Base-by-base conservation (phyloP, 2,329 filamentous ascomycete species). In the Myrmaecium sp. region DNA sequence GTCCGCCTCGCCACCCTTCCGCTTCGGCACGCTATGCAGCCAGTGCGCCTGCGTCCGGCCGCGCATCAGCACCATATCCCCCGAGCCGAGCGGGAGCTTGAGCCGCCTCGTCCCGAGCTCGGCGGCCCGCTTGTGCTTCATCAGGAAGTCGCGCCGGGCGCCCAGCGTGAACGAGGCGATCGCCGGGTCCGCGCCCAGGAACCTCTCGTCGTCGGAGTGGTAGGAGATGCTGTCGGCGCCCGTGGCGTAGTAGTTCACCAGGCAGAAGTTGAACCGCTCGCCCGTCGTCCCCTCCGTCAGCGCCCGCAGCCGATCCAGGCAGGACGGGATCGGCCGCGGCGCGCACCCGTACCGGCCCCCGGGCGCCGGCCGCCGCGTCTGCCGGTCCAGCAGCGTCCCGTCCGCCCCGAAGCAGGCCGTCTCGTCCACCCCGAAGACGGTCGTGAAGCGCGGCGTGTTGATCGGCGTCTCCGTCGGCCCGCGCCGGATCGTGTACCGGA, bases 241-340 rank as follows among this genome's bases (percentile, higher is more conserved):
- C 3, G 66, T 67, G n/a, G 74, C 73, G 43, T 86, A 86, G 53
- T 86, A 86, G 42, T 86, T 86, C 4, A 86, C 75, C 1, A 86
- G 61, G 32, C 73, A 78, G 44, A 84, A 81, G 44, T 86, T 86
- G 52, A 76, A 86, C 1, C 43, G 61, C 40, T 67, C 66, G n/a
- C 62, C 63, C 1, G 74, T 79, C 0, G 68, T 66, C 4, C 62
- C 58, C 47, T 86, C 75, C 2, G 75, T 70, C 6, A 69, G 59
- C 17, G 49, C 52, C 6, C 71, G 65, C 5, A 86, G 59, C 5
- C 60, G 48, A 20, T 79, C 66, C 1, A 86, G 61, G 38, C 76
- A 82, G 29, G 64, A 52, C 0, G 79, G 79, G 2, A 84, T 66
- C 1, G 77, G 79, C 0, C 78, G 64, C 0, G 79, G 79, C 1